Conservation (phyloP, 140 eudicot genomes). For the Senecio squalidus region DNA sequence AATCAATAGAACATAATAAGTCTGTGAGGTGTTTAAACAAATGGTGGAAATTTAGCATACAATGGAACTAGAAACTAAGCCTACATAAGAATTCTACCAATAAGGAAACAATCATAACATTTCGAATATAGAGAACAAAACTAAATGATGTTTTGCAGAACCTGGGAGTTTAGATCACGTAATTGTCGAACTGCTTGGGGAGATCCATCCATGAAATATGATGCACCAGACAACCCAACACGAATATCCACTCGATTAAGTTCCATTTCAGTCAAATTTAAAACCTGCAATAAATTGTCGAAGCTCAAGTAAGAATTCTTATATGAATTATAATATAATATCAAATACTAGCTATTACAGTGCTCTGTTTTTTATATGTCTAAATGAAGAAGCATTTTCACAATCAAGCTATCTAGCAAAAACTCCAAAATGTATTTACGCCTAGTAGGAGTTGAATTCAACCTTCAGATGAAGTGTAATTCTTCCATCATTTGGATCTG, state of each 20-base stretch:
- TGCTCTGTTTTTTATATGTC: not conserved
- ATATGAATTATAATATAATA: not conserved
- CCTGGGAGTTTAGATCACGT: constrained; percentile 87
- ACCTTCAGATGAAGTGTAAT: constrained; percentile 93
- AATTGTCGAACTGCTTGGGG: constrained; percentile 97
- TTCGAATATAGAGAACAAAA: constrained; percentile 1
- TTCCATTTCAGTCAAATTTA: constrained; percentile 84
- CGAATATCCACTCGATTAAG: constrained; percentile 89
- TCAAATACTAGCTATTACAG: not conserved
- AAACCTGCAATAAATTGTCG: constrained; percentile 48
- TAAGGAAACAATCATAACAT: constrained; percentile 1
- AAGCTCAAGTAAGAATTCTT: constrained; percentile 6
- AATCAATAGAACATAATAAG: too few species aligned
- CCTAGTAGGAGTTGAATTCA: constrained; percentile 11
- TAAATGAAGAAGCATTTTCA: constrained; percentile 1
- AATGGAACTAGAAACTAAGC: too few species aligned
- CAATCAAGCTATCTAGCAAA: not conserved
- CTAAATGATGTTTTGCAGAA: constrained; percentile 16
- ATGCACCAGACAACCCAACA: constrained; percentile 89
- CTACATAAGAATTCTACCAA: not conserved
- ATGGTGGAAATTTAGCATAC: too few species aligned
- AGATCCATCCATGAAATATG: constrained; percentile 94
- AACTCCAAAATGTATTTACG: not conserved
- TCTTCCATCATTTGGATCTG: constrained; percentile 95
- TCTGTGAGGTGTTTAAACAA: too few species aligned